These are phyloP conservation scores for Trifolium pratense DNA, from an alignment of 306 rosid genomes.

Conservation along the genomic window DNA sequence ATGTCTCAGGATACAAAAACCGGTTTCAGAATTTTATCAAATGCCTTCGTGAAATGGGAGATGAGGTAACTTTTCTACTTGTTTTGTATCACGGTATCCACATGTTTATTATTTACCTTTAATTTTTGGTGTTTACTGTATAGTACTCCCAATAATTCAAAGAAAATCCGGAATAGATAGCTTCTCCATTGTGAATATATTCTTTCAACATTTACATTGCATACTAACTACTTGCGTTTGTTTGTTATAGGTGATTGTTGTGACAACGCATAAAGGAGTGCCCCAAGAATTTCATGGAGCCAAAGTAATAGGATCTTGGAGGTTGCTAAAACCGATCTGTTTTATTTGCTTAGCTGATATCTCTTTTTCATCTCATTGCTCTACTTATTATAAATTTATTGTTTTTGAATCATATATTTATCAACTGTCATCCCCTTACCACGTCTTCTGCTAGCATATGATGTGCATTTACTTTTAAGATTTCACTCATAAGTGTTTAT, in stretches of 20 bases:
- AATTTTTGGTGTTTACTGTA: constrained; percentile 13
- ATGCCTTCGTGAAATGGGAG: constrained; percentile 68
- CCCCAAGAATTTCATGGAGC: constrained; percentile 95
- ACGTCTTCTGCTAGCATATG: constrained; percentile 34
- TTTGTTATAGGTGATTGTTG: constrained; percentile 83
- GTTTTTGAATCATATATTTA: constrained; percentile 11
- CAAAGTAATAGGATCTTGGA: constrained; percentile 87
- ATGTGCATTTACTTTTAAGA: background rate
- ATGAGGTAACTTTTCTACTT: constrained; percentile 49
- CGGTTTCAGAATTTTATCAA: constrained; percentile 61
- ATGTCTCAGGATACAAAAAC: constrained; percentile 63
- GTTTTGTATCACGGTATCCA: constrained; percentile 5
- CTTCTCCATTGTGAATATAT: constrained; percentile 3
- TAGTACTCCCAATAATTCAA: background rate
- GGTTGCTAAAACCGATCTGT: constrained; percentile 55
- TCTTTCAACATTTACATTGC: constrained; percentile 11
- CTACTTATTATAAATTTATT: constrained; percentile 13
- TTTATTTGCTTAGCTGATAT: constrained; percentile 25
- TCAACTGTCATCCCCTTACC: constrained; percentile 1
- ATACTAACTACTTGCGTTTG: constrained; percentile 34
- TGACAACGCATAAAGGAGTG: constrained; percentile 97
- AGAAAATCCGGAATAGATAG: constrained; percentile 11
- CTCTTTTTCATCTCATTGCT: constrained; percentile 16
- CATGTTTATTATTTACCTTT: constrained; percentile 26
- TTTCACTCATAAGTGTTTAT: background rate